phyloP scores from a whole-genome alignment of 1,284 basidiomycete species.

The Ceratobasidium sp. region DNA sequence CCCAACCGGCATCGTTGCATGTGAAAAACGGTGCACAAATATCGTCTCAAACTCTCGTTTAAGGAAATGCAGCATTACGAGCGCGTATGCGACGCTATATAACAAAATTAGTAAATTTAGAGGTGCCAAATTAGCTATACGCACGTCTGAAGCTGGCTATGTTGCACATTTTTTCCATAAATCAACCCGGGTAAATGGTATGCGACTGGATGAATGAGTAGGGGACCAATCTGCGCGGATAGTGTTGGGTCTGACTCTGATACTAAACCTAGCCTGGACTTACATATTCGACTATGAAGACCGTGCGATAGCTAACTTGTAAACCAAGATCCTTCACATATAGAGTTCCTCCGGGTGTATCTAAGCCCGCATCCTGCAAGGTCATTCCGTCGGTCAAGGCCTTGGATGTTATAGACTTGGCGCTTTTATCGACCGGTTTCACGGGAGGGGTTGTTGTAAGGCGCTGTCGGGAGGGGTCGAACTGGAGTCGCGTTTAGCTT shows the following conservation, averaged over 20 bases:
- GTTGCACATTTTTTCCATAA: conserved; percentile 76
- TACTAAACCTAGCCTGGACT: conserved; percentile 53
- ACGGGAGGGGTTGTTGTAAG: conserved; percentile 29
- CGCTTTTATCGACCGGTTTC: conserved; percentile 22
- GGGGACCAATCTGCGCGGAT: conserved; percentile 78
- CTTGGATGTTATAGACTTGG: conserved; percentile 7
- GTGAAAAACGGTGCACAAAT: conserved; percentile 95
- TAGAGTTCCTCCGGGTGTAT: conserved; percentile 61
- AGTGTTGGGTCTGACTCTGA: conserved; percentile 17
- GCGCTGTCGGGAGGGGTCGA: conserved; percentile 27
- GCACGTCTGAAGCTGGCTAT: conserved; percentile 84
- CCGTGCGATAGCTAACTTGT: conserved; percentile 87
- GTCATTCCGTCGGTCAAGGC: conserved; percentile 29
- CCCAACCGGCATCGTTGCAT: conserved; percentile 90
- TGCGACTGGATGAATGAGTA: conserved; percentile 91
- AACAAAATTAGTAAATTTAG: conserved; percentile 6
- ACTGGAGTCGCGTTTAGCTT: conserved; percentile 14
- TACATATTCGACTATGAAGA: conserved; percentile 93
- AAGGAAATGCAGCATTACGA: conserved; percentile 88
- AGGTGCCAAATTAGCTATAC: conserved; percentile 50
- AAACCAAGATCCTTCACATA: conserved; percentile 89
- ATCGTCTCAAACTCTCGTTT: conserved; percentile 96
- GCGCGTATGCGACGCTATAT: conserved; percentile 77
- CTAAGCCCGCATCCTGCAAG: conserved; percentile 25
- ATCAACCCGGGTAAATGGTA: conserved; percentile 79